Evolutionary conservation across 1,139 yeast genomes (phyloP).

Genomic region (Sugiyamaella paludigena): DNA sequence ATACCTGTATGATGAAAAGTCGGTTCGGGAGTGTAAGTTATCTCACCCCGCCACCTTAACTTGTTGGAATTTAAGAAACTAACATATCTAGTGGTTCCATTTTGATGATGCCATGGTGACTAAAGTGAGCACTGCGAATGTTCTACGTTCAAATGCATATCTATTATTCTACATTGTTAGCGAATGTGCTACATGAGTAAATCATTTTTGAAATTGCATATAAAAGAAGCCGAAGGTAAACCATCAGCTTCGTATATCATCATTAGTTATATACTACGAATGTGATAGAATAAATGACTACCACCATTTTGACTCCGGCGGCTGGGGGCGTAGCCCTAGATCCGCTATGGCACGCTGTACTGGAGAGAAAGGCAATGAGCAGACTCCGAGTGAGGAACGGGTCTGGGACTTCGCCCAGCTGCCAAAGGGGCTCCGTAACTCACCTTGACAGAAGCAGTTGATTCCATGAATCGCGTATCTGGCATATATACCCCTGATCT

Average conservation of each 20-base stretch:
- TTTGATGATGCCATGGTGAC: constrained; percentile 91
- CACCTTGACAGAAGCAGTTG: constrained; percentile 1
- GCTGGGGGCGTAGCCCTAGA: constrained; percentile 6
- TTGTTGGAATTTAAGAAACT: not conserved
- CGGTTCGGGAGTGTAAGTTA: constrained; percentile 47
- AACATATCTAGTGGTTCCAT: constrained; percentile 59
- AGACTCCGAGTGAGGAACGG: constrained; percentile 1
- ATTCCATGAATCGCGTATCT: not conserved
- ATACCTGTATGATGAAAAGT: constrained; percentile 73
- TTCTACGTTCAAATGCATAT: constrained; percentile 68
- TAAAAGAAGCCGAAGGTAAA: too few relatives aligned
- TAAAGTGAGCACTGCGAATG: constrained; percentile 60
- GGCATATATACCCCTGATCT: too few relatives aligned
- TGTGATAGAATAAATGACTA: not conserved
- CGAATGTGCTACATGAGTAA: constrained; percentile 9
- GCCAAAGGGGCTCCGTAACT: not conserved
- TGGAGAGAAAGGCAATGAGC: not conserved
- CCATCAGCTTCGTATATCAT: not conserved
- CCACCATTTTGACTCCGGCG: constrained; percentile 2
- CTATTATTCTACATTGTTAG: constrained; percentile 72
- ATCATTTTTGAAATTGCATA: too few relatives aligned
- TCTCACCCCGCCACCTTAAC: not conserved
- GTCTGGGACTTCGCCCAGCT: constrained; percentile 2
- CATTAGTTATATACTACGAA: not conserved
- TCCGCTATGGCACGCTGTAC: not conserved